phyloP scores from a whole-genome alignment of 495 filamentous ascomycete species.

The Penicillium antarcticum region DNA sequence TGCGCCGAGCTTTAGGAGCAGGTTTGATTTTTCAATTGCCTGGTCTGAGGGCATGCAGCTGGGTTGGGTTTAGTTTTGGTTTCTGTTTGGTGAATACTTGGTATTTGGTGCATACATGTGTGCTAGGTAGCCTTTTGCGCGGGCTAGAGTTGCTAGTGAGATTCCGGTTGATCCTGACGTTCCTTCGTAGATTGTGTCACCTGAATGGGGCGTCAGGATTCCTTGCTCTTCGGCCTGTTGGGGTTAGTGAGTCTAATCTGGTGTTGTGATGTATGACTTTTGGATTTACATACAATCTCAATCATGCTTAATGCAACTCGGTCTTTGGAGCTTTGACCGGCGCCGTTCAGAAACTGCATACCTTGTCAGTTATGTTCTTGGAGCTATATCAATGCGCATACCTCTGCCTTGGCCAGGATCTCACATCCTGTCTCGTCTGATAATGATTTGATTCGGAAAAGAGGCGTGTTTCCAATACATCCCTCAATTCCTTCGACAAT shows the following conservation, averaged over 20 bases:
- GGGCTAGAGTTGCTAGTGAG: slow-evolving; percentile 82
- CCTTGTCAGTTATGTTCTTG: background rate
- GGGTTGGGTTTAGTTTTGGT: slow-evolving; percentile 9
- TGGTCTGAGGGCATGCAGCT: slow-evolving; percentile 96
- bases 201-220: slow-evolving; percentile 71
- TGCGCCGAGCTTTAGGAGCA: slow-evolving; percentile 87
- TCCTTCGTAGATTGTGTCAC: slow-evolving; percentile 95
- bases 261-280: background rate
- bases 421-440: slow-evolving; percentile 89
- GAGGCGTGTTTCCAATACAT: slow-evolving; percentile 89
- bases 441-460: slow-evolving; percentile 82
- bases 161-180: slow-evolving; percentile 95
- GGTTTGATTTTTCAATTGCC: slow-evolving; percentile 78
- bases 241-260: background rate
- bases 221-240: slow-evolving; percentile 71
- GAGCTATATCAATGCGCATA: slow-evolving; percentile 20
- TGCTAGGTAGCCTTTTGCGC: slow-evolving; percentile 84
- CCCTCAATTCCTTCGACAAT: slow-evolving; percentile 78
- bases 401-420: slow-evolving; percentile 92
- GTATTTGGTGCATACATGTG: slow-evolving; percentile 63
- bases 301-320: slow-evolving; percentile 91
- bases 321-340: slow-evolving; percentile 95
- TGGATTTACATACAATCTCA: slow-evolving; percentile 47
- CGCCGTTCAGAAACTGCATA: slow-evolving; percentile 76
- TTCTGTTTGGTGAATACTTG: background rate